Conservation (phyloP, 352 stramenopile species). For the Pythium folliculosum region DNA sequence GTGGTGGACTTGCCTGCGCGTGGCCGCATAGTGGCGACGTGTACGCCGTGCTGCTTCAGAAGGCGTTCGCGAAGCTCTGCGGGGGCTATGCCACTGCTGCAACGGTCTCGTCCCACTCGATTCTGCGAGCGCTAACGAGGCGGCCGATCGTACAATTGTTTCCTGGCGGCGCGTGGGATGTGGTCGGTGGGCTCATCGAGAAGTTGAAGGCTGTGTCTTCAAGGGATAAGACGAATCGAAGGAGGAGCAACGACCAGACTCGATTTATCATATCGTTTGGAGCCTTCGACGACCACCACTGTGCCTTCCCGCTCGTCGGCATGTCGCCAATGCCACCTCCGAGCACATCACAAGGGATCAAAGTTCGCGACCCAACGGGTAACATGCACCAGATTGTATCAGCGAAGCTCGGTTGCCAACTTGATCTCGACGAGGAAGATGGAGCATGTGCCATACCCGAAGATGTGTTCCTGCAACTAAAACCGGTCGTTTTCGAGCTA, state of each 20-base stretch:
- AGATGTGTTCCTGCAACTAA: not conserved
- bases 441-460: not conserved
- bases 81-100: conserved; percentile 40
- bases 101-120: conserved; percentile 28
- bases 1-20: conserved; percentile 6
- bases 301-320: conserved; percentile 28
- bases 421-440: not conserved
- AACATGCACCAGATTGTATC: not conserved
- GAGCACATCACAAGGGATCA: not conserved
- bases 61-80: conserved; percentile 59
- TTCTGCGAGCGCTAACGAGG: conserved; percentile 46
- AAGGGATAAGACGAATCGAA: not conserved
- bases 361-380: not conserved
- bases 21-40: conserved; percentile 33
- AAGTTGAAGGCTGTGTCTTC: not conserved
- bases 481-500: conserved; percentile 3
- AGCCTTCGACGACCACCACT: conserved; percentile 28
- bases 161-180: not conserved
- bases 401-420: not conserved
- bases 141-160: conserved; percentile 12
- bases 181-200: not conserved
- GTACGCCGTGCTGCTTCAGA: conserved; percentile 49
- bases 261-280: conserved; percentile 30
- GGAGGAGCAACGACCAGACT: not conserved
- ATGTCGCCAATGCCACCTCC: not conserved